A percentile compares a stretch with the other conserved stretches of the same genome.
Conservation (phyloP, 257 asterid species). For the Petunia secreta region DNA sequence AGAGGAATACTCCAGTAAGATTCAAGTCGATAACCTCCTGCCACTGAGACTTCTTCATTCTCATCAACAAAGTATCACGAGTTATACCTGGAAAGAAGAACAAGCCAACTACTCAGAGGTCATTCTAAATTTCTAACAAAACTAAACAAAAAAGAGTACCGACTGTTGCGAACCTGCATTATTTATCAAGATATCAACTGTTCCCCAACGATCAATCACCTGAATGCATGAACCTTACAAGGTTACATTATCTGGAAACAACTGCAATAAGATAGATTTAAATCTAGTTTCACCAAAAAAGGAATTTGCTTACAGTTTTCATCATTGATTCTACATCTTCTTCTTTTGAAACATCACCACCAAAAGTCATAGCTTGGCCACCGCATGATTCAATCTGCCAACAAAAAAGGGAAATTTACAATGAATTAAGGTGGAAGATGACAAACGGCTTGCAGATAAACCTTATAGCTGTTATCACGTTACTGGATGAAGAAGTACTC, state of each 20-base stretch:
- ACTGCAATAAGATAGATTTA: slow-evolving; percentile 15
- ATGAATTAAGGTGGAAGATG: neutral
- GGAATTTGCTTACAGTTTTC: slow-evolving; percentile 60
- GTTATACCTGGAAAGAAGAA: slow-evolving; percentile 70
- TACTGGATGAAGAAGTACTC: slow-evolving; percentile 13
- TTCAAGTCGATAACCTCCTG: slow-evolving; percentile 92
- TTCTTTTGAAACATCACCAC: slow-evolving; percentile 98
- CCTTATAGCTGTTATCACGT: neutral
- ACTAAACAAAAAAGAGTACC: neutral
- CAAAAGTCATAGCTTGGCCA: slow-evolving; percentile 85
- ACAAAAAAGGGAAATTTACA: neutral
- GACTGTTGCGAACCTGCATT: slow-evolving; percentile 51
- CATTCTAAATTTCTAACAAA: neutral
- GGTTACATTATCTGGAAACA: slow-evolving; percentile 31
- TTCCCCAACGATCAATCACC: slow-evolving; percentile 95
- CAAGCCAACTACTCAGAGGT: slow-evolving; percentile 11
- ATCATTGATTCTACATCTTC: slow-evolving; percentile 89
- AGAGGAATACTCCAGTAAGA: slow-evolving; percentile 90
- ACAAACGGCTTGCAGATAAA: neutral
- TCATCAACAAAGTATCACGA: slow-evolving; percentile 92
- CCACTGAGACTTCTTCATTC: slow-evolving; percentile 95
- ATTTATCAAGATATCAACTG: slow-evolving; percentile 78
- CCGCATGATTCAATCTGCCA: slow-evolving; percentile 83
- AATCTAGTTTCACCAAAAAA: slow-evolving; percentile 8
- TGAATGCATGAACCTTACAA: slow-evolving; percentile 40